Evolutionary conservation across 1,284 basidiomycete species (phyloP).

Genomic region (Meira nashicola): DNA sequence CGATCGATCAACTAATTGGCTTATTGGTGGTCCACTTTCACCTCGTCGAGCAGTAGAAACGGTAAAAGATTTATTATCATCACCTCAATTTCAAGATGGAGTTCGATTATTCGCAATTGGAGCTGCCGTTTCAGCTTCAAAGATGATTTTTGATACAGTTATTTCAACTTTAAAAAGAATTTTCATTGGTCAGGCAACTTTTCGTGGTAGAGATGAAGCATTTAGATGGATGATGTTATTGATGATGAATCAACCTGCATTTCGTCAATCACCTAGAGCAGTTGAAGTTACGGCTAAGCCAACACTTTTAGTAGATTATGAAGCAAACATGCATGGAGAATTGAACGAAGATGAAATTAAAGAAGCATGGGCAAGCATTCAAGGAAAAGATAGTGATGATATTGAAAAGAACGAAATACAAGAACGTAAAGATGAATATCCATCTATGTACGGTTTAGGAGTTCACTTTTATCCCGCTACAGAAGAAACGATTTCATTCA

Average conservation of each 20-base stretch:
- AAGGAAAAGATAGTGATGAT: not conserved
- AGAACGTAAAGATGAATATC: not conserved
- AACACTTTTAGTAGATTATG: not conserved
- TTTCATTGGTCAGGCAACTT: constrained; percentile 3
- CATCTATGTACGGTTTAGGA: not conserved
- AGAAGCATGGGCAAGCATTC: not conserved
- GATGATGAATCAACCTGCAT: constrained; percentile 8
- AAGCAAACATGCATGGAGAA: not conserved
- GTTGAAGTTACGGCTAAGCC: constrained; percentile 13
- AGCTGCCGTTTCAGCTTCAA: constrained; percentile 15
- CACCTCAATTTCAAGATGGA: constrained; percentile 18
- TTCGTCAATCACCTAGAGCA: constrained; percentile 12
- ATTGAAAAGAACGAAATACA: not conserved
- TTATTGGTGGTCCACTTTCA: not conserved
- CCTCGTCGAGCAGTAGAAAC: constrained; percentile 1
- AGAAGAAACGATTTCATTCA: not conserved
- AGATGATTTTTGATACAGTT: constrained; percentile 11
- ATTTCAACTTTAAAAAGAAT: not conserved
- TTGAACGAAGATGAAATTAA: constrained; percentile 4
- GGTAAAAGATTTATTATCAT: constrained; percentile 10
- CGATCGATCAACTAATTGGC: no score
- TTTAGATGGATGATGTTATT: constrained; percentile 17
- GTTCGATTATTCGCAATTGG: constrained; percentile 18
- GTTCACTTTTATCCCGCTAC: constrained; percentile 4
- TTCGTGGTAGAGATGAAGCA: constrained; percentile 12